Conservation (phyloP, 2,329 filamentous ascomycete genomes). For the Colletotrichum cereale region DNA sequence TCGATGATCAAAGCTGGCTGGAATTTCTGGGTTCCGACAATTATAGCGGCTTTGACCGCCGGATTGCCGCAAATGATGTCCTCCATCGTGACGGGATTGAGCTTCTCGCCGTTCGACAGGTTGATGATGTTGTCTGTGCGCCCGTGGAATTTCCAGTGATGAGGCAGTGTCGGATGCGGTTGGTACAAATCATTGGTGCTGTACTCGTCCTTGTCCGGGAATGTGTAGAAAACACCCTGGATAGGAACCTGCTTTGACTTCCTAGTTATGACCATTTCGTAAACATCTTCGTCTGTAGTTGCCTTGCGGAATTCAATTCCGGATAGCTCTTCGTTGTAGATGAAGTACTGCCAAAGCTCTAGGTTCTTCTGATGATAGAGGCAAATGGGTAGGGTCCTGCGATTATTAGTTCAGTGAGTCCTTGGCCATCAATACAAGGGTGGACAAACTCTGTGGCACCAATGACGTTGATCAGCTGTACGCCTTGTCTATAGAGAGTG, state of each 20-base stretch:
- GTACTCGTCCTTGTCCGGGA: constrained; percentile 52
- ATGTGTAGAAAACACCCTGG: constrained; percentile 56
- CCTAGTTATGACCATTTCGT: constrained; percentile 55
- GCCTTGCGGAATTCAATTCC: constrained; percentile 55
- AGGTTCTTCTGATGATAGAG: constrained; percentile 52
- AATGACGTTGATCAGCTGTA: constrained; percentile 53
- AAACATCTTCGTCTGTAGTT: constrained; percentile 47
- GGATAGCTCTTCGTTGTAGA: constrained; percentile 53
- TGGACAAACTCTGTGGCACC: constrained; percentile 54
- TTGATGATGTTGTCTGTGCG: constrained; percentile 58
- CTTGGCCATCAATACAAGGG: too few relatives aligned
- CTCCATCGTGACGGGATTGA: constrained; percentile 61
- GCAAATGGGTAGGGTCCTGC: constrained; percentile 40
- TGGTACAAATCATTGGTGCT: constrained; percentile 59
- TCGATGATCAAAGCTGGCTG: constrained; percentile 63
- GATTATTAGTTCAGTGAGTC: not conserved
- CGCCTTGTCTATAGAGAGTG: constrained; percentile 50
- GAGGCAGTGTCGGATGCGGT: constrained; percentile 52
- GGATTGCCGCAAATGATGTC: constrained; percentile 54
- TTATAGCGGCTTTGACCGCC: constrained; percentile 55
- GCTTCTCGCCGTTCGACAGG: constrained; percentile 63
- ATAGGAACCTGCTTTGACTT: constrained; percentile 52
- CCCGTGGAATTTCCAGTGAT: constrained; percentile 50
- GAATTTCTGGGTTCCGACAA: constrained; percentile 60
- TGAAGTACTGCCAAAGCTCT: constrained; percentile 34